Evolutionary conservation across 148 eudicot genomes (phyloP), one percentile per base, ranked within the genome.

Genomic region (Nepenthes mirabilis): DNA sequence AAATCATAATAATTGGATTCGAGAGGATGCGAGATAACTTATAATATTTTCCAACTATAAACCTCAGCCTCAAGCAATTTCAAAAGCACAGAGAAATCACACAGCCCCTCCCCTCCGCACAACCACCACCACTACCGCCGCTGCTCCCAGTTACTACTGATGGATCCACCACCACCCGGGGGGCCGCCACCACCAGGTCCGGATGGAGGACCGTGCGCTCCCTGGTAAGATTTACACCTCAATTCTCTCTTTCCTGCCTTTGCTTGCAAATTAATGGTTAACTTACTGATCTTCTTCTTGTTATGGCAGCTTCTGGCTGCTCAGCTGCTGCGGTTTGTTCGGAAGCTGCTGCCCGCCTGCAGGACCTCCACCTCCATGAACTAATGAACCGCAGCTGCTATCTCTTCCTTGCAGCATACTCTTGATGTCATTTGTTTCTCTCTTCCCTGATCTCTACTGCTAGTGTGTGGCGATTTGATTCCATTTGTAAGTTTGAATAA

Each of bases 331-430:
- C 33, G 66, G 66, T 0, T 11, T 63, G 34, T 63, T 63, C 23
- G 58, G 66, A 32, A 2, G 57, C 58, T 63, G 66, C 58, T 63
- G 66, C 53, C 66, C 66, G 6, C 58, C 58, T 32, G 36, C 36
- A 55, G 58, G 58, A 1, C 58, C 66, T 37, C 66, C 66, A 43
- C 66, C 58, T 10, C 66, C 66, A 32, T 63, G 12, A 55, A n/a
- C 0, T 7, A 7, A 13, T 53, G 23, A 23, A 23, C 23, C 23
- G 23, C 23, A 23, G 23, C 23, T 23, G 0, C 23, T 23, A 23
- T 23, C 23, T 23, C 23, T 23, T 23, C 23, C 23, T 23, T 23
- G 23, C n/a, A 13, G 0, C 6, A 13, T 33, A 5, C 33, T 55
- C 58, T 1, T 34, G 36, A 12, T 49, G 37, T 55, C 11, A 55